Conservation (phyloP, 352 stramenopile genomes). For the Pythium aquatile region DNA sequence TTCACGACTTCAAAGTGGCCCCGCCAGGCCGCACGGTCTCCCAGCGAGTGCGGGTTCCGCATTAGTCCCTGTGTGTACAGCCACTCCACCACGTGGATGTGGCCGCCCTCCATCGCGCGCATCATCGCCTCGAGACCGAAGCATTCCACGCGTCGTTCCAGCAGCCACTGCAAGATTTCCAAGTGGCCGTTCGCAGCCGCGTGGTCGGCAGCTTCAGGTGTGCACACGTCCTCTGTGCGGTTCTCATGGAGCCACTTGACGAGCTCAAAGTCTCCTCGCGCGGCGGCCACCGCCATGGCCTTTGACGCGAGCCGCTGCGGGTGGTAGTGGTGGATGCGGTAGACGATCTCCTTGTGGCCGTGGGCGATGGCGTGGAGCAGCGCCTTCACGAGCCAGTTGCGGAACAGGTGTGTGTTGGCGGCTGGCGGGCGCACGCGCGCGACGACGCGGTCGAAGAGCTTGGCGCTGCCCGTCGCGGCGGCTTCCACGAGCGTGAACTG, state of each 20-base stretch:
- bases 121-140: conserved; percentile 26
- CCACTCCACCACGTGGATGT: conserved; percentile 26
- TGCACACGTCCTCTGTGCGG: conserved; percentile 23
- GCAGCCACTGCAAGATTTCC: conserved; percentile 29
- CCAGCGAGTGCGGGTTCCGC: conserved; percentile 15
- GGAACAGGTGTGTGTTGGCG: conserved; percentile 26
- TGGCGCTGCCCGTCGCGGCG: conserved; percentile 19
- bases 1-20: conserved; percentile 31
- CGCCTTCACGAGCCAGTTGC: conserved; percentile 30
- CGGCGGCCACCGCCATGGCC: conserved; percentile 21
- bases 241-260: conserved; percentile 30
- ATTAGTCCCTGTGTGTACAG: conserved; percentile 16
- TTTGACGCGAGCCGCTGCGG: conserved; percentile 15
- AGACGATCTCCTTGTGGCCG: conserved; percentile 23
- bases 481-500: conserved; percentile 22
- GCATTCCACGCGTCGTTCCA: conserved; percentile 21
- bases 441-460: conserved; percentile 30
- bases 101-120: conserved; percentile 22
- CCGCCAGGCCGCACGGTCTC: conserved; percentile 20
- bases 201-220: conserved; percentile 24
- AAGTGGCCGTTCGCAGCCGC: conserved; percentile 26
- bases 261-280: conserved; percentile 22
- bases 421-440: conserved; percentile 16
- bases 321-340: conserved; percentile 26
- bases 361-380: conserved; percentile 19